A percentile compares a stretch with the other conserved stretches of the same genome.
phyloP scores from a whole-genome alignment of 2,329 filamentous ascomycete genomes.

The Fusarium scirpi region DNA sequence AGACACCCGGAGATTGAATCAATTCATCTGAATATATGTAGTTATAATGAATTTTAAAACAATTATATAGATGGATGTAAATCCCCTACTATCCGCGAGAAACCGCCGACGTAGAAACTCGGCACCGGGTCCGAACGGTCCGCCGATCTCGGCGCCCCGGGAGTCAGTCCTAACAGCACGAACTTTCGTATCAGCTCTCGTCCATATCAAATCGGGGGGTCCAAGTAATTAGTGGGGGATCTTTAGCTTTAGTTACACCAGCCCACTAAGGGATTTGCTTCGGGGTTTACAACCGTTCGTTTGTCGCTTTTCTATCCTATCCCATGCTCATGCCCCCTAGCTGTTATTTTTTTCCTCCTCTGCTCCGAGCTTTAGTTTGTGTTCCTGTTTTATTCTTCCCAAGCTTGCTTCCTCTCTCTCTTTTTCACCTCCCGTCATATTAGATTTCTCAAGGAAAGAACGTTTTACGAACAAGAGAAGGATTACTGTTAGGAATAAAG shows the following conservation, averaged over 20 bases:
- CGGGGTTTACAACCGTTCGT: constrained; percentile 13
- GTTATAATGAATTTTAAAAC: neutral
- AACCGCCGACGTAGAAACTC: constrained; percentile 24
- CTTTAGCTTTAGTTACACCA: constrained; percentile 1
- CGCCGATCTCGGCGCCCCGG: constrained; percentile 33
- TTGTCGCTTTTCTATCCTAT: neutral
- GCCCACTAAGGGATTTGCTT: constrained; percentile 24
- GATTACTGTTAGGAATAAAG: neutral
- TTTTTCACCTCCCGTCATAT: constrained; percentile 6
- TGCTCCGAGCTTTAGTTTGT: neutral
- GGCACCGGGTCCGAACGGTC: constrained; percentile 24
- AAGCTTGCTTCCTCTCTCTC: neutral
- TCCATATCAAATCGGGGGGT: constrained; percentile 3
- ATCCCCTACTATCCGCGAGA: constrained; percentile 18
- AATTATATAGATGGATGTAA: neutral
- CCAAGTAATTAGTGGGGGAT: constrained; percentile 25
- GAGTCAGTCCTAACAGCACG: neutral
- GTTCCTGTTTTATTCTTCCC: neutral
- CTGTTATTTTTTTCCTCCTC: neutral
- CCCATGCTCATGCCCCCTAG: neutral
- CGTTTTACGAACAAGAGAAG: neutral
- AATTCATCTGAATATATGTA: neutral
- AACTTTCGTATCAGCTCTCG: neutral
- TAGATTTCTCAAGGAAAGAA: neutral
- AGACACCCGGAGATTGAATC: neutral